A percentile compares a stretch with the other conserved stretches of the same genome.
Evolutionary conservation across 345 rosid species (phyloP).

Genomic region (Aurinia saxatilis): DNA sequence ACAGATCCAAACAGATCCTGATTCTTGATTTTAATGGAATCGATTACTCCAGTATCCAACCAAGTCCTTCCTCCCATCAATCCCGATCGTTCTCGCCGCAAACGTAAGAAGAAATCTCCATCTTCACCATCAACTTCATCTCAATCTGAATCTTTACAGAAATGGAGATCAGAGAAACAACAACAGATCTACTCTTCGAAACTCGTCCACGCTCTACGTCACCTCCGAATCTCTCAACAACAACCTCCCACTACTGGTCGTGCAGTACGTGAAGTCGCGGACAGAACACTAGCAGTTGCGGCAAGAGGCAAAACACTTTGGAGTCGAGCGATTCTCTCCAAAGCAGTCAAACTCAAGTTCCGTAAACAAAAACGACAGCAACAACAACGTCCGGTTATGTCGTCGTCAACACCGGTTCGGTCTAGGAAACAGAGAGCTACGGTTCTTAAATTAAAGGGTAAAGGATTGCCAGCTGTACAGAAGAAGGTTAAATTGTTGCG

Average conservation of each 20-base stretch:
- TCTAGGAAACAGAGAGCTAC: slow-evolving; percentile 64
- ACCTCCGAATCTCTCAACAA: slow-evolving; percentile 34
- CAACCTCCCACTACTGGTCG: slow-evolving; percentile 36
- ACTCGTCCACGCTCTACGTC: slow-evolving; percentile 61
- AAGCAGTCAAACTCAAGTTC: slow-evolving; percentile 68
- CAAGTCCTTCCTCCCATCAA: slow-evolving; percentile 17
- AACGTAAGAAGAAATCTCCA: slow-evolving; percentile 54
- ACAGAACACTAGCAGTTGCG: slow-evolving; percentile 57
- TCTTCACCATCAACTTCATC: slow-evolving; percentile 3
- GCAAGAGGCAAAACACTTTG: slow-evolving; percentile 82
- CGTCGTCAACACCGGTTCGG: no score
- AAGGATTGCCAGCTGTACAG: slow-evolving; percentile 69
- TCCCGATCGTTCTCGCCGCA: slow-evolving; percentile 49
- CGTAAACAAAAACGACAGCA: slow-evolving; percentile 54
- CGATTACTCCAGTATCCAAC: slow-evolving; percentile 25
- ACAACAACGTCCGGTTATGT: slow-evolving; percentile 30
- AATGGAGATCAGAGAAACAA: slow-evolving; percentile 81
- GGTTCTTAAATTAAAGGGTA: slow-evolving; percentile 46
- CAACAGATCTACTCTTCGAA: slow-evolving; percentile 78
- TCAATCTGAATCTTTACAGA: slow-evolving; percentile 23
- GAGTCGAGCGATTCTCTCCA: slow-evolving; percentile 88
- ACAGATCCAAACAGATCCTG: slow-evolving; percentile 2
- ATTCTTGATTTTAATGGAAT: slow-evolving; percentile 9
- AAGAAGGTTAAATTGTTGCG: slow-evolving; percentile 78
- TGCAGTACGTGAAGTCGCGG: slow-evolving; percentile 85